These are phyloP conservation scores for Salix viminalis DNA, from an alignment of 345 rosid species.

Conservation along the genomic window DNA sequence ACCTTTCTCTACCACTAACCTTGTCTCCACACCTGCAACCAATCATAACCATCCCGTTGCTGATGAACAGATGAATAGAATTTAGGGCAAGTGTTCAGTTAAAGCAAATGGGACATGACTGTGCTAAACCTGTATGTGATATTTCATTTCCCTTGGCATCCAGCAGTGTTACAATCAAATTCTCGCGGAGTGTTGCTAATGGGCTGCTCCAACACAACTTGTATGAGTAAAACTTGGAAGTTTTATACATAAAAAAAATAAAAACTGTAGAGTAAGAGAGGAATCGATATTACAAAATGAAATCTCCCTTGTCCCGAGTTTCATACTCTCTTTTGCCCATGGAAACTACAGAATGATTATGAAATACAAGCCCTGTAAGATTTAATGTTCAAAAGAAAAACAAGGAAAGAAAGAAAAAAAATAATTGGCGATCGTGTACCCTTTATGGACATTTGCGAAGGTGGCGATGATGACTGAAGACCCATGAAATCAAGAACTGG, in stretches of 20 bases:
- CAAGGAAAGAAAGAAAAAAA: background rate
- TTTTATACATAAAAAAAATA: background rate
- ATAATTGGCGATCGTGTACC: conserved; percentile 38
- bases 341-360: conserved; percentile 48
- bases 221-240: background rate
- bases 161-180: conserved; percentile 52
- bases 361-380: conserved; percentile 8
- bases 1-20: conserved; percentile 71
- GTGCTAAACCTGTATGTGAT: conserved; percentile 45
- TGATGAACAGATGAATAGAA: no score
- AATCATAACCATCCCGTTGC: conserved; percentile 13
- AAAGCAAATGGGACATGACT: background rate
- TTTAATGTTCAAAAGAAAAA: background rate
- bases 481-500: conserved; percentile 58
- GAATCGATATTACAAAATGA: conserved; percentile 57
- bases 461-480: conserved; percentile 42
- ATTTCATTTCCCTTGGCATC: conserved; percentile 58
- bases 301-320: conserved; percentile 58
- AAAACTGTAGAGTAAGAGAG: background rate
- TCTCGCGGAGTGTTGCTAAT: conserved; percentile 62
- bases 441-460: conserved; percentile 49
- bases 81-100: no score
- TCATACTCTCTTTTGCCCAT: conserved; percentile 72
- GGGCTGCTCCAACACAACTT: conserved; percentile 49
- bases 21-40: conserved; percentile 61